These are phyloP conservation scores for Talaromyces amestolkiae DNA, from an alignment of 2,329 filamentous ascomycete genomes.

Conservation along the genomic window DNA sequence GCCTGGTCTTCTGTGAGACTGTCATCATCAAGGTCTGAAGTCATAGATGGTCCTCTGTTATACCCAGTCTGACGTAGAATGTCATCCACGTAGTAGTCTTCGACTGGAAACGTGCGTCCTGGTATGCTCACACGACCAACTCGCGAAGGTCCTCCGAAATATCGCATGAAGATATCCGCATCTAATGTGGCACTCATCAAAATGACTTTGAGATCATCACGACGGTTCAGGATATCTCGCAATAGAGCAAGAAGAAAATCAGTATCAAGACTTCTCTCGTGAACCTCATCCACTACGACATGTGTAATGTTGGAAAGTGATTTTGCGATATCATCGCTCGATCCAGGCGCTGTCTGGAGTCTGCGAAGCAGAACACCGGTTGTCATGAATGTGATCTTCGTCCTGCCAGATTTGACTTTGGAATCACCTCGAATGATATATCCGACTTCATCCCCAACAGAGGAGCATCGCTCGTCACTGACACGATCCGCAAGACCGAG, in stretches of 20 bases:
- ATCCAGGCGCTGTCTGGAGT: constrained; percentile 83
- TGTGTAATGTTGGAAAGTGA: constrained; percentile 89
- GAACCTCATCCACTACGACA: constrained; percentile 93
- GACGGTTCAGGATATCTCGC: constrained; percentile 71
- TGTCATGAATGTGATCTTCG: constrained; percentile 92
- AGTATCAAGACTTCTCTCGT: constrained; percentile 90
- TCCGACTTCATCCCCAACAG: constrained; percentile 82
- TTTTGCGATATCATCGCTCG: constrained; percentile 73
- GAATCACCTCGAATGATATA: constrained; percentile 91
- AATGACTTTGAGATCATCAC: constrained; percentile 80
- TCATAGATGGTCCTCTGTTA: constrained; percentile 34
- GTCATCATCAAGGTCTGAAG: constrained; percentile 31
- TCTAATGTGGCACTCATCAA: constrained; percentile 97
- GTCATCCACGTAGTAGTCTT: constrained; percentile 87
- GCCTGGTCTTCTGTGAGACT: constrained; percentile 48
- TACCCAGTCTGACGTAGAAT: constrained; percentile 78
- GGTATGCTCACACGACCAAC: constrained; percentile 84
- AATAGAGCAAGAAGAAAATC: constrained; percentile 89
- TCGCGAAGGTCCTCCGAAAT: constrained; percentile 69
- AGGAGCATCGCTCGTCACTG: constrained; percentile 80
- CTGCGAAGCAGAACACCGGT: constrained; percentile 88
- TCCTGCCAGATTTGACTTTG: constrained; percentile 65
- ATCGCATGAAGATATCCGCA: constrained; percentile 76
- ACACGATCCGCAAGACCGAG: constrained; percentile 92
- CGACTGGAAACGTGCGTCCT: constrained; percentile 83